These are phyloP conservation scores for Saccharomyces uvarum DNA, from an alignment of 1,139 yeast species.

Conservation along the genomic window DNA sequence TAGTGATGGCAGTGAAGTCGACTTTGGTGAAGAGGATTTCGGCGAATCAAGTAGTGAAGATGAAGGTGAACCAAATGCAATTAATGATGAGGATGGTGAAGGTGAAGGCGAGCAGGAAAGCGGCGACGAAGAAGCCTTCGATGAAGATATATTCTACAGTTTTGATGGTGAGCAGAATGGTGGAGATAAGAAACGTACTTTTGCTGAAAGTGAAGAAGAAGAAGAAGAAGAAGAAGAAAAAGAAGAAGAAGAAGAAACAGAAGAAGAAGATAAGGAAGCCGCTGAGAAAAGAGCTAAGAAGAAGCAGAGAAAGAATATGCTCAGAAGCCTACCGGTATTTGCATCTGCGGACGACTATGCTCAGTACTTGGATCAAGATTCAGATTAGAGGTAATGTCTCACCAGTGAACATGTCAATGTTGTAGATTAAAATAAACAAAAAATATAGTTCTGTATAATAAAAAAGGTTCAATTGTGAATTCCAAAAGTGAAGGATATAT, in stretches of 20 bases:
- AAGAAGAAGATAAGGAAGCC: conserved; percentile 16
- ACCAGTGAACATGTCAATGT: background rate
- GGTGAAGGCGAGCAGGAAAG: conserved; percentile 26
- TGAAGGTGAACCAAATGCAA: conserved; percentile 30
- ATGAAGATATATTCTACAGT: conserved; percentile 11
- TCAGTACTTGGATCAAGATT: conserved; percentile 59
- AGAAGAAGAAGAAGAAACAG: conserved; percentile 17
- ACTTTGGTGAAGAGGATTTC: conserved; percentile 30
- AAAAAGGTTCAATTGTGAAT: background rate
- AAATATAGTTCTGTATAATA: background rate
- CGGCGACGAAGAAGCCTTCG: conserved; percentile 8
- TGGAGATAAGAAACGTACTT: conserved; percentile 18
- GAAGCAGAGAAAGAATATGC: conserved; percentile 47
- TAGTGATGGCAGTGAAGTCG: conserved; percentile 43
- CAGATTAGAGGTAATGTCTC: conserved; percentile 33
- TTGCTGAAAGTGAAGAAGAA: conserved; percentile 18
- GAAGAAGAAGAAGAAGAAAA: conserved; percentile 21
- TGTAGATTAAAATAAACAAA: background rate
- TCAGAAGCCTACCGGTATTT: conserved; percentile 70
- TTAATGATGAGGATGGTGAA: conserved; percentile 22
- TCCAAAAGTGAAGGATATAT: background rate
- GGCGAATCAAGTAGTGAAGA: conserved; percentile 31
- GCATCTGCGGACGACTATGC: conserved; percentile 90
- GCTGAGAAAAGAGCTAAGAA: conserved; percentile 32
- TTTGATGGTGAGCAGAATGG: conserved; percentile 24